Conservation (phyloP, 176 grass and related monocot genomes). For the Ampelocalamus luodianensis region DNA sequence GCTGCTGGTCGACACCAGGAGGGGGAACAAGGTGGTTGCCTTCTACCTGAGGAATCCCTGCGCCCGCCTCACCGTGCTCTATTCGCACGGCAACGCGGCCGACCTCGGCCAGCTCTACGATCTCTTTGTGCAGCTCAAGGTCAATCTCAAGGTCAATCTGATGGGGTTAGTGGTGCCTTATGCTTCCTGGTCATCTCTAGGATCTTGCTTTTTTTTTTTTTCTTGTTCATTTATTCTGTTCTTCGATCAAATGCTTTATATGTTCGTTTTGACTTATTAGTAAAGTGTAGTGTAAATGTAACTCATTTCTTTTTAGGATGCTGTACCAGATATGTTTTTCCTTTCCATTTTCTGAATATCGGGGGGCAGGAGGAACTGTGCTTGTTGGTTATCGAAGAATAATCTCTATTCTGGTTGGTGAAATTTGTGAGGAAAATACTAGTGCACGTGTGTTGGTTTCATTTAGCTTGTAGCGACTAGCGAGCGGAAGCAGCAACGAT, state of each 20-base stretch:
- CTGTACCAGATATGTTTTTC: not conserved
- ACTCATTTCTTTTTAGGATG: constrained; percentile 10
- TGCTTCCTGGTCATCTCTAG: constrained; percentile 27
- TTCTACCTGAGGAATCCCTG: constrained; percentile 89
- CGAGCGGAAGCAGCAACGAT: not conserved
- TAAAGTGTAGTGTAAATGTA: not conserved
- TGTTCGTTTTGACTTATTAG: constrained; percentile 9
- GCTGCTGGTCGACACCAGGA: constrained; percentile 72
- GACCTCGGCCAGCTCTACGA: constrained; percentile 98
- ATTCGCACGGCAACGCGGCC: constrained; percentile 98
- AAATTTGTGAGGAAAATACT: not conserved
- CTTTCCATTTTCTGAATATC: constrained; percentile 3
- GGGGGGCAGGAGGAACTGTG: not conserved
- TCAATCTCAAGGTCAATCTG: constrained; percentile 99
- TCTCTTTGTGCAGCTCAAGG: constrained; percentile 99
- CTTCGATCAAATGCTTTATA: not conserved
- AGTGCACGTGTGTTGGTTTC: constrained; percentile 31
- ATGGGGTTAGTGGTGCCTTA: constrained; percentile 83
- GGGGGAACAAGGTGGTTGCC: constrained; percentile 84
- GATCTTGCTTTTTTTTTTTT: not conserved
- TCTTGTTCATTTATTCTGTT: constrained; percentile 33
- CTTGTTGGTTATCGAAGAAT: not conserved
- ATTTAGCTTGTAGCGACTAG: not conserved
- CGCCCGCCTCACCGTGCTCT: constrained; percentile 89
- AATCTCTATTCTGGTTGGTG: not conserved